phyloP scores from a whole-genome alignment of 148 eudicot species.

The Silene latifolia region DNA sequence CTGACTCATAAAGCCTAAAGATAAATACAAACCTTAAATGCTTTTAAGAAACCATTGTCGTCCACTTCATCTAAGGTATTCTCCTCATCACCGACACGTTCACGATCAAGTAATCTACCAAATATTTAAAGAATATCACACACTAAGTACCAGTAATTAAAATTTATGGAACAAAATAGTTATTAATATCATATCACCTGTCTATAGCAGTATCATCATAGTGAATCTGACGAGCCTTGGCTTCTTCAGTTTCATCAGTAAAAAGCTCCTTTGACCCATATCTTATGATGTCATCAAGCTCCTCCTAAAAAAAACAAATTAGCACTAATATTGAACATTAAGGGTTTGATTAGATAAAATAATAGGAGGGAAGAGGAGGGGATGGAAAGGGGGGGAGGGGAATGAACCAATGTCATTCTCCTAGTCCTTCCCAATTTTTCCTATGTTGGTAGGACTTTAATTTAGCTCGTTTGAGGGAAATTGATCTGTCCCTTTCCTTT shows the following conservation, averaged over 20 bases:
- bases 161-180: conserved; percentile 5
- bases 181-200: conserved; percentile 36
- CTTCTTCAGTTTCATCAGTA: conserved; percentile 92
- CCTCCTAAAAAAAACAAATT: conserved; percentile 53
- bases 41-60: conserved; percentile 84
- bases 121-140: conserved; percentile 8
- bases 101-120: conserved; percentile 82
- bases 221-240: conserved; percentile 92
- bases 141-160: not conserved
- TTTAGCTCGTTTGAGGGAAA: not conserved
- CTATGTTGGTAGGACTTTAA: not conserved
- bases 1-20: not conserved
- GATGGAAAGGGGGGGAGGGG: not conserved
- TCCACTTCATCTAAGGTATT: conserved; percentile 73
- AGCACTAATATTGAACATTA: not conserved
- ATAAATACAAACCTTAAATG: conserved; percentile 65
- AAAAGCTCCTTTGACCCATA: conserved; percentile 95
- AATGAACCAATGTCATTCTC: not conserved
- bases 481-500: not conserved
- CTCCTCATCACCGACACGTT: conserved; percentile 80
- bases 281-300: conserved; percentile 92
- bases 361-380: not conserved
- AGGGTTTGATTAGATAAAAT: not conserved
- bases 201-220: conserved; percentile 96
- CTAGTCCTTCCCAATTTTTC: not conserved